These are phyloP conservation scores for Thalassiosira livingstoniorum DNA, from an alignment of 352 stramenopile species.

Conservation along the genomic window DNA sequence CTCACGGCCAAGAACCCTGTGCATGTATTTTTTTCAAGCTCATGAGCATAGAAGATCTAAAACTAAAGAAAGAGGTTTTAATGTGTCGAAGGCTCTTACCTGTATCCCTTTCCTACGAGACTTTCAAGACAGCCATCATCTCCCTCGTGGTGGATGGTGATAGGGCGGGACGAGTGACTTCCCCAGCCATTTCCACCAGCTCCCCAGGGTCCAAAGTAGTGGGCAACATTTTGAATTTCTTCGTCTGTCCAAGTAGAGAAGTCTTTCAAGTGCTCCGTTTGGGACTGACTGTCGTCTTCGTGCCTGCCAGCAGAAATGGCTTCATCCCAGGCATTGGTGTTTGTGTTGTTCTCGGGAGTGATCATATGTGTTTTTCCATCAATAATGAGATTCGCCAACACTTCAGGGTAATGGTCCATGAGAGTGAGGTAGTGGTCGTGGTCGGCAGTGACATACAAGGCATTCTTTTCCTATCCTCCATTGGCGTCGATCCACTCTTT, in stretches of 20 bases:
- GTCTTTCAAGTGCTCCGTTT: slow-evolving; percentile 57
- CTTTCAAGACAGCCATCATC: slow-evolving; percentile 62
- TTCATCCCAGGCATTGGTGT: slow-evolving; percentile 50
- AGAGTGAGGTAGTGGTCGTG: slow-evolving; percentile 73
- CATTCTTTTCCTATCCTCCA: slow-evolving; percentile 69
- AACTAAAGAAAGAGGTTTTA: too few species aligned
- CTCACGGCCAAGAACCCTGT: slow-evolving; percentile 51
- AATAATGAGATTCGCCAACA: slow-evolving; percentile 59
- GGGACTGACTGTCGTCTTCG: slow-evolving; percentile 50
- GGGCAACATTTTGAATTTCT: slow-evolving; percentile 51
- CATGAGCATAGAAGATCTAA: too few species aligned
- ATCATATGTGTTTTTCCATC: slow-evolving; percentile 53
- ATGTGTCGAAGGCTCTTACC: neutral
- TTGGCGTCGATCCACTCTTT: slow-evolving; percentile 62
- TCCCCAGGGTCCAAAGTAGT: slow-evolving; percentile 61
- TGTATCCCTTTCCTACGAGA: slow-evolving; percentile 51
- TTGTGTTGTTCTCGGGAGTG: slow-evolving; percentile 45
- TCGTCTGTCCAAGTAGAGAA: slow-evolving; percentile 62
- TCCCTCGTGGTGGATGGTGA: slow-evolving; percentile 46
- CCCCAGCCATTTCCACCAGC: slow-evolving; percentile 69
- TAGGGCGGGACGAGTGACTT: slow-evolving; percentile 56
- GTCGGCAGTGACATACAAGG: slow-evolving; percentile 67
- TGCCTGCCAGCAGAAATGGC: slow-evolving; percentile 43
- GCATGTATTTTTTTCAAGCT: too few species aligned
- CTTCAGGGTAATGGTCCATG: slow-evolving; percentile 57